Base-by-base conservation (phyloP, 805 yeast genomes). In the Zygosaccharomyces siamensis region DNA sequence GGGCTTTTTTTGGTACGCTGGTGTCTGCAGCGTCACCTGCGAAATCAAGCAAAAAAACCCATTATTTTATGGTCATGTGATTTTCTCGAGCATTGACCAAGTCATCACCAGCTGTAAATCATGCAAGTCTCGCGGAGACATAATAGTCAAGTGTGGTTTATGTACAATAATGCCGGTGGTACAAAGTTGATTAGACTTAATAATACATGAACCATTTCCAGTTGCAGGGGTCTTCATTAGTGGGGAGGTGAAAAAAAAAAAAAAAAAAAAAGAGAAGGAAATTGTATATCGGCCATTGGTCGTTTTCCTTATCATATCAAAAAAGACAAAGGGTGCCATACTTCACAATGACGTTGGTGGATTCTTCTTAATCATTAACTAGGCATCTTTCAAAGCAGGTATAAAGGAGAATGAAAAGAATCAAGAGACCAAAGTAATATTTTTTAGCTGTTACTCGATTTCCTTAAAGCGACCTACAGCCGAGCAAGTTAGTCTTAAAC, bases 81-180 rank as follows among this genome's bases (percentile, higher is more conserved):
- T 18, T 18, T 18, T 18, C 20, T 18, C 20, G 20, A 18, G 20
- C 20, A 18, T 18, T 18, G 20, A 18, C 20, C 23, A 18, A 14
- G 21, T 27, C 33, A 26, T 31, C 21, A 4, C 18, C n/a, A 39
- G 7, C 5, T 21, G 43, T 26, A 39, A 14, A 39, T 39, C 43
- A 23, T 27, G 14, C n/a, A 41, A 41, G 44, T 41, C 44, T 30
- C 33, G 20, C 14, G 23, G 36, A 41, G 44, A 41, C 44, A 41
- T 30, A 18, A 41, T 30, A 18, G 36, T 28, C 26, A 33, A 24
- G 27, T 41, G 44, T 30, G 44, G 35, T 30, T 7, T 33, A 8
- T 7, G 28, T 10, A 33, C 21, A 16, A 7, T 14, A 14, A 16
- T 8, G 2, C 6, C 27, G 8, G 8, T 26, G 28, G 10, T 26